phyloP scores from a whole-genome alignment of 768 basidiomycete genomes.

The Termitomyces titanicus region DNA sequence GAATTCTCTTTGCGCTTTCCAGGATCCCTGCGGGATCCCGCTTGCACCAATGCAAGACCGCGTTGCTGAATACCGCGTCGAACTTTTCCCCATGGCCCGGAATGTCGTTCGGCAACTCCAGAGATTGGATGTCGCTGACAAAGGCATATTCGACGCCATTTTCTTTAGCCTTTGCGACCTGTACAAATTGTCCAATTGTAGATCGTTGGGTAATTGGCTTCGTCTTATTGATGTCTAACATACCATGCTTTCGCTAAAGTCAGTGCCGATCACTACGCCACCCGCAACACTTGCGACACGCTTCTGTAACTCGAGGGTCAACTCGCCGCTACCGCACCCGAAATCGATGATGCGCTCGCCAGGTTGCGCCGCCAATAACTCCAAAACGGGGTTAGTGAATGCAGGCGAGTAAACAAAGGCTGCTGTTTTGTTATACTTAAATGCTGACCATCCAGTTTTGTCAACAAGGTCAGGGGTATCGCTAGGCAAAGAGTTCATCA shows the following conservation, averaged over 20 bases:
- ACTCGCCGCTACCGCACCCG: conserved; percentile 82
- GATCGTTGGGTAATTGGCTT: neutral
- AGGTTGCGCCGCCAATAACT: conserved; percentile 54
- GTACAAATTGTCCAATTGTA: neutral
- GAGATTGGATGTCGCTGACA: conserved; percentile 51
- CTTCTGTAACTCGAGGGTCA: conserved; percentile 56
- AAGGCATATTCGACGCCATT: conserved; percentile 46
- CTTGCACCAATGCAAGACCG: conserved; percentile 86
- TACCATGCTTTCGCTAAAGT: conserved; percentile 74
- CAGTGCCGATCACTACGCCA: conserved; percentile 63
- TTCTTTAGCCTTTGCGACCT: conserved; percentile 52
- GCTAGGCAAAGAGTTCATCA: neutral
- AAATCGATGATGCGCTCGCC: conserved; percentile 75
- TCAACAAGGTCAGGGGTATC: conserved; percentile 10
- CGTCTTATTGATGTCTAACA: conserved; percentile 15
- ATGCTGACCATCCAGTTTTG: conserved; percentile 51
- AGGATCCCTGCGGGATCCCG: conserved; percentile 64
- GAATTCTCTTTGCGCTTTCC: conserved; percentile 48
- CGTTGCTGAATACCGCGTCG: conserved; percentile 79
- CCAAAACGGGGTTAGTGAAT: conserved; percentile 53
- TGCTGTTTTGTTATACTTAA: conserved; percentile 58
- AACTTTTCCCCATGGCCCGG: conserved; percentile 37
- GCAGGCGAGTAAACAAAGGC: conserved; percentile 62
- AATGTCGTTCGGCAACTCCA: conserved; percentile 34
- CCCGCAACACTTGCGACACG: conserved; percentile 38